Conservation (phyloP, 2,329 filamentous ascomycete species). For the Plectosphaerella sp. region DNA sequence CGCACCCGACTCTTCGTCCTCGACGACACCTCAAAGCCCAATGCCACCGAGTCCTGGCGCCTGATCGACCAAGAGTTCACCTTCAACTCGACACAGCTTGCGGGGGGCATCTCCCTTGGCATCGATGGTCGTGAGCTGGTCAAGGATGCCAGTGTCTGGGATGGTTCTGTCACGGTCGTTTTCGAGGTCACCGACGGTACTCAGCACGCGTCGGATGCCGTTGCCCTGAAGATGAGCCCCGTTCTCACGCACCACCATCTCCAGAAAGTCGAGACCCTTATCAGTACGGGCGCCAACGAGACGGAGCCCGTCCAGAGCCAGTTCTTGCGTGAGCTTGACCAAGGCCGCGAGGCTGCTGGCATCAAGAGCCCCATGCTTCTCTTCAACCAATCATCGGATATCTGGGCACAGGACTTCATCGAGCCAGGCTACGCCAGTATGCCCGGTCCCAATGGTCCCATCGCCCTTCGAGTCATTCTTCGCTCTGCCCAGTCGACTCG, state of each 20-base stretch:
- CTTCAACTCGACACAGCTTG: constrained; percentile 22
- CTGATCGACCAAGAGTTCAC: constrained; percentile 18
- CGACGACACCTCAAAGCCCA: neutral
- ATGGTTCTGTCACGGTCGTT: constrained; percentile 19
- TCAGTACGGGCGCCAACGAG: constrained; percentile 14
- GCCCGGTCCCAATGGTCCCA: constrained; percentile 26
- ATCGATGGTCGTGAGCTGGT: constrained; percentile 28
- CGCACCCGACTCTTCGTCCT: constrained; percentile 24
- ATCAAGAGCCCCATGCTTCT: constrained; percentile 14
- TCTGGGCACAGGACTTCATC: constrained; percentile 33
- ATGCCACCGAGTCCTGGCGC: constrained; percentile 14
- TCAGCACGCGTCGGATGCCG: constrained; percentile 15
- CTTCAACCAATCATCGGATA: constrained; percentile 20
- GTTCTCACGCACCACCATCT: constrained; percentile 31
- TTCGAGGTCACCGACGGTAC: constrained; percentile 22
- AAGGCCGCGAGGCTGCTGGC: constrained; percentile 8
- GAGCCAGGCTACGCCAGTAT: constrained; percentile 32
- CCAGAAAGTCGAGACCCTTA: constrained; percentile 20
- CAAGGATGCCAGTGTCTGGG: constrained; percentile 17
- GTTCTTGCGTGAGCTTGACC: constrained; percentile 16
- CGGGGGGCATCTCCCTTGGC: constrained; percentile 24
- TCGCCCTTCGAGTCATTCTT: constrained; percentile 26
- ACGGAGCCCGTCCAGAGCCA: constrained; percentile 2
- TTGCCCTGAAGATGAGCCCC: constrained; percentile 29
- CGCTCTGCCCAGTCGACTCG: constrained; percentile 21